Base-by-base conservation (phyloP, 2,329 filamentous ascomycete species). In the Paramyrothecium sp. region DNA sequence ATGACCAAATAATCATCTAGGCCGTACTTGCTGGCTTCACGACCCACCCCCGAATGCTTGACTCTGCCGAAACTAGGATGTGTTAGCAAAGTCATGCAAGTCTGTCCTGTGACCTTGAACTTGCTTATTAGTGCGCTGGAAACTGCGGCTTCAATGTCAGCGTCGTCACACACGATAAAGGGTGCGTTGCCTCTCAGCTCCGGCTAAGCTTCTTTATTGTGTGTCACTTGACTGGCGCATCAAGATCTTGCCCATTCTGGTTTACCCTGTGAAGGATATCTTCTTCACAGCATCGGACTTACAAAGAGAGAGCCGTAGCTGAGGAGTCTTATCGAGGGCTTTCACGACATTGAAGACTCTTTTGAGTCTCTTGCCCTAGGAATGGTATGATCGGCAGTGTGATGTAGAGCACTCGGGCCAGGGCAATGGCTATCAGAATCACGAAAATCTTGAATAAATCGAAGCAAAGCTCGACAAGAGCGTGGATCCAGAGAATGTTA, bases 91-190 rank as follows among this genome's bases (percentile, higher is more conserved):
- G 87, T 90, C 2, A 97, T 92, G 71, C 93, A 97, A 0, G 92
- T 97, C 78, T 97, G 93, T 21, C 93, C 93, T 0, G 89, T 93
- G 33, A 88, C 90, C 56, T 92, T 89, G 84, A 96, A 97, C 74
- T 97, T 97, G 66, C 85, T 90, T 20, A 86, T 77, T 54, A 96
- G 82, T 30, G 91, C 77, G 69, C 62, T 80, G 76, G 56, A 73
- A 56, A 92, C 87, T 2, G 89, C 89, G 5, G 74, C 73, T 49
- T 91, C 88, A n/a, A 92, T 74, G 67, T 92, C 87, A n/a, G 89
- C 85, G 64, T 91, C 89, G 63, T 91, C 88, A 65, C 92, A 92
- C 22, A 92, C 88, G 59, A 92, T 91, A 71, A 91, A 91, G 0
- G 89, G 89, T 0, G 89, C 86, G 67, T 92, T 92, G 13, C 89